Base-by-base conservation (phyloP, 2,329 filamentous ascomycete genomes). In the Claviceps citrina region DNA sequence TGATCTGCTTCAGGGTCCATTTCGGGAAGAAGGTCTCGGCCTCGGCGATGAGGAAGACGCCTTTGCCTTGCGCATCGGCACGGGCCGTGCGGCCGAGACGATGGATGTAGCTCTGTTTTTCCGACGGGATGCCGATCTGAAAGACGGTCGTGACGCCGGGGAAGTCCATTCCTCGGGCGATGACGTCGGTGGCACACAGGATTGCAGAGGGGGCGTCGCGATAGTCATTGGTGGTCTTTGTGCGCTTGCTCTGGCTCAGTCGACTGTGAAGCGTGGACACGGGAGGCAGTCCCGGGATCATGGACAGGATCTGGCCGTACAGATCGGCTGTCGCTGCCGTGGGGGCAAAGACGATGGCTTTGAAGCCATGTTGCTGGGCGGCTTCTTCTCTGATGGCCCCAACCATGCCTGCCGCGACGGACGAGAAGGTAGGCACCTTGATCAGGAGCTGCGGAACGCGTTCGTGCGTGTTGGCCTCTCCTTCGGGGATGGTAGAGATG, bases 281-380 rank as follows among this genome's bases (percentile, higher is more conserved):
- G 3, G 60, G 52, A 0, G 69, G 62, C 27, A 70, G 48, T 9
- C 59, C 63, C 2, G 59, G 50, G 16, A 64, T 48, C 16, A 50
- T 46, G 20, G 54, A 55, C 3, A 73, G 60, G 16, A 73, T 41
- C 12, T 64, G 52, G 18, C 64, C 60, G 50, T 73, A 70, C 36
- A 73, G 65, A 31, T 66, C 67, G 4, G 68, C 69, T 1, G 66
- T 61, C 2, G 62, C 64, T 3, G 71, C 70, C 0, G 72, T 74
- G 40, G 79, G 79, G 47, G 81, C 81, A 60, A 89, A 93, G 27
- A 89, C 63, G 48, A 93, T 86, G 24, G 82, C 82, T 62, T 93
- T 93, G 72, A 93, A 87, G 1, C 70, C 67, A 5, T 62, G 58
- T 9, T 55, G 50, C 36, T 55, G 53, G 4, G 55, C 50, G 8